A percentile compares a stretch with the other conserved stretches of the same genome.
phyloP scores from a whole-genome alignment of 345 rosid species.

The Arabidopsis suecica region DNA sequence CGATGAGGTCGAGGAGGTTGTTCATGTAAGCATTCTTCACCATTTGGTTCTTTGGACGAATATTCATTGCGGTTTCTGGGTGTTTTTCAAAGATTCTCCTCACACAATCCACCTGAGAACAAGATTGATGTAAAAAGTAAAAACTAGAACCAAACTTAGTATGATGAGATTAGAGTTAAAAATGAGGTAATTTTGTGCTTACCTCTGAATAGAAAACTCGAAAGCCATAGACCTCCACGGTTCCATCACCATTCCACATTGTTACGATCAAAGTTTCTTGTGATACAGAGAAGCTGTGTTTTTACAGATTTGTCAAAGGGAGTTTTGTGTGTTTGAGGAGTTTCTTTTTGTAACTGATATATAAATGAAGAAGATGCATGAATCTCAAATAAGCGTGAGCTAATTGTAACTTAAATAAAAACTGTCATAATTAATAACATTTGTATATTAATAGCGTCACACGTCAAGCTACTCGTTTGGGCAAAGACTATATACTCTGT shows the following conservation, averaged over 20 bases:
- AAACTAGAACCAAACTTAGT: not conserved
- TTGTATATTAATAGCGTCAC: slow-evolving; percentile 30
- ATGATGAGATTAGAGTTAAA: not conserved
- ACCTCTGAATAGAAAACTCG: slow-evolving; percentile 42
- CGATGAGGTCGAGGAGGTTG: slow-evolving; percentile 40
- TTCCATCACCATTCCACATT: slow-evolving; percentile 50
- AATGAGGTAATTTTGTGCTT: not conserved
- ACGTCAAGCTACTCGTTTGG: slow-evolving; percentile 33
- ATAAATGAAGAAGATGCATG: slow-evolving; percentile 37
- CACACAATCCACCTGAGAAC: slow-evolving; percentile 40
- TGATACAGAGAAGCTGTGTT: slow-evolving; percentile 15
- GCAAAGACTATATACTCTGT: slow-evolving; percentile 24
- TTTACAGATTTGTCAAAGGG: not conserved
- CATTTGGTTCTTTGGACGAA: slow-evolving; percentile 39
- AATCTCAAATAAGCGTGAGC: slow-evolving; percentile 12
- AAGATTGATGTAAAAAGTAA: not conserved
- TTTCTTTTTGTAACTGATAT: slow-evolving; percentile 31
- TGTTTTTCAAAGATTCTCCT: slow-evolving; percentile 44
- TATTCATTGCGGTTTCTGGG: slow-evolving; percentile 35
- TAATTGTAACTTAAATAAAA: slow-evolving; percentile 27
- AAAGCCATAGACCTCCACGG: slow-evolving; percentile 44
- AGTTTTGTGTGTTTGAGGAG: slow-evolving; percentile 19
- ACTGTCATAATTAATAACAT: slow-evolving; percentile 18
- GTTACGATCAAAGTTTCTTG: slow-evolving; percentile 7
- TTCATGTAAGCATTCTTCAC: slow-evolving; percentile 43